These are phyloP conservation scores for Sisymbrium irio DNA, from an alignment of 345 rosid species.

Conservation along the genomic window DNA sequence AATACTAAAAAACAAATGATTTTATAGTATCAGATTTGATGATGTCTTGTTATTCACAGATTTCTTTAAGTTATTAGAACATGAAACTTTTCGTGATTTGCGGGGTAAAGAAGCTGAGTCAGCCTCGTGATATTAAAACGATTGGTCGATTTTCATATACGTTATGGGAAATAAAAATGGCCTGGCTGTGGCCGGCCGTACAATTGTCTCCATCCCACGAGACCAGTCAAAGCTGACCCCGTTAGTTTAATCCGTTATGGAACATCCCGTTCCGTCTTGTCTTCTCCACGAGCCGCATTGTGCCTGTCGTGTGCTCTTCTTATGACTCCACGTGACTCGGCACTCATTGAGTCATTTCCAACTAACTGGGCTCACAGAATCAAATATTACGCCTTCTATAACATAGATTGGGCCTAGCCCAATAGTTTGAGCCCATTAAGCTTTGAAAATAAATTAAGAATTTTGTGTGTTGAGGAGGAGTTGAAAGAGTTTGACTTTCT, in stretches of 20 bases:
- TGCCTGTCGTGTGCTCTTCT: conserved; percentile 20
- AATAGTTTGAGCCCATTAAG: background rate
- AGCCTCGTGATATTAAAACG: conserved; percentile 15
- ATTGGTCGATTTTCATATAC: background rate
- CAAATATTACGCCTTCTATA: background rate
- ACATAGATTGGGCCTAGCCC: background rate
- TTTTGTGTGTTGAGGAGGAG: no score
- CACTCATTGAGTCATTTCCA: background rate
- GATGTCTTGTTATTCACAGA: background rate
- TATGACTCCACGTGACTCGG: conserved; percentile 3
- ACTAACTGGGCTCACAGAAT: background rate
- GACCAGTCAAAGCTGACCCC: conserved; percentile 30
- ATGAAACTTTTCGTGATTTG: conserved; percentile 13
- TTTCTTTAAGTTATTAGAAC: background rate
- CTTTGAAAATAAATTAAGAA: no score
- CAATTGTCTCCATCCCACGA: conserved; percentile 13
- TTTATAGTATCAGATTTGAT: background rate
- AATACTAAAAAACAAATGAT: background rate
- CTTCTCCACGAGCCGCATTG: conserved; percentile 20
- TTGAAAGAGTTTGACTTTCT: background rate
- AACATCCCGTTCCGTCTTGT: conserved; percentile 23
- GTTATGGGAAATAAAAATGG: background rate
- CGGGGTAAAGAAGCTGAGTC: conserved; percentile 20
- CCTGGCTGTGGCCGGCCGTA: conserved; percentile 36
- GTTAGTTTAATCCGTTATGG: conserved; percentile 29